These are phyloP conservation scores for Datura wrightii DNA, from an alignment of 257 asterid species.

Conservation along the genomic window DNA sequence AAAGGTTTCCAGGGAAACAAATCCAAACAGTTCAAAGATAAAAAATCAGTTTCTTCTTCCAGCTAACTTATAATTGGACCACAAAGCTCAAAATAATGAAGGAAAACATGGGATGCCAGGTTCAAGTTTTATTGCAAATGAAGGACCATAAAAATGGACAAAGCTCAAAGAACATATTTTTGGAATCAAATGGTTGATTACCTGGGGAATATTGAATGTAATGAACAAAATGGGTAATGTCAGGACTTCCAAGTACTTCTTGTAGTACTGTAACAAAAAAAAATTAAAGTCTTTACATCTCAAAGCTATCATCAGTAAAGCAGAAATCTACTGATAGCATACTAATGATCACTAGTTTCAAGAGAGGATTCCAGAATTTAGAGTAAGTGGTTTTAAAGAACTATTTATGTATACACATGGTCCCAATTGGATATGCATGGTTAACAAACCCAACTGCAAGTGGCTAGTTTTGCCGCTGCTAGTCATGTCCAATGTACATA, in stretches of 20 bases:
- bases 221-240: constrained; percentile 66
- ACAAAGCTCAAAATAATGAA: constrained; percentile 8
- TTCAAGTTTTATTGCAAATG: constrained; percentile 28
- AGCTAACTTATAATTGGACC: background rate
- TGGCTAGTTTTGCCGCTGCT: background rate
- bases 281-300: constrained; percentile 28
- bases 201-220: constrained; percentile 80
- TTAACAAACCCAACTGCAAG: background rate
- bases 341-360: background rate
- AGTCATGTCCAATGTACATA: background rate
- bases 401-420: background rate
- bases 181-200: constrained; percentile 34
- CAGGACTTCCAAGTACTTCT: constrained; percentile 65
- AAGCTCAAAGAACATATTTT: constrained; percentile 3
- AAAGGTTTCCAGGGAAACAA: background rate
- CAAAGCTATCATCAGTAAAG: background rate
- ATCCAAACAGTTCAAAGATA: constrained; percentile 14
- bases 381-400: background rate
- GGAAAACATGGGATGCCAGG: constrained; percentile 8
- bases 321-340: background rate
- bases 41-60: background rate
- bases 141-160: constrained; percentile 31
- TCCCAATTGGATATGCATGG: background rate
- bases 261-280: constrained; percentile 61
- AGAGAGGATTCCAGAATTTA: background rate